Conservation (phyloP, 2,329 filamentous ascomycete species). For the Fusarium tjaetaba region DNA sequence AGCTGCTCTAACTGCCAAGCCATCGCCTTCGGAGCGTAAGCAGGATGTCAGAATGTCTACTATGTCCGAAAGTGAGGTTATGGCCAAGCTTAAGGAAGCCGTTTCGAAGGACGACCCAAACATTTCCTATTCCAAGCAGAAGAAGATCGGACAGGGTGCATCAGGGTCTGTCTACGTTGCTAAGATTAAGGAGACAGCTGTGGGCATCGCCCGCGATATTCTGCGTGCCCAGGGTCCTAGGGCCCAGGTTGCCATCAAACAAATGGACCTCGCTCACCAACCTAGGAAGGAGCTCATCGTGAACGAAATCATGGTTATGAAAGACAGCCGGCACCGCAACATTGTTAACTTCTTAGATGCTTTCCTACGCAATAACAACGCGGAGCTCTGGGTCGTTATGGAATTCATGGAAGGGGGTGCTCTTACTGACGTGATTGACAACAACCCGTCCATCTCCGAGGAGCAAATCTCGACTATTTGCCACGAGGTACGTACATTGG, state of each 20-base stretch:
- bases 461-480: conserved; percentile 99
- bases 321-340: conserved; percentile 96
- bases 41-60: conserved; percentile 98
- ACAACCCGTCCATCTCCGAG: conserved; percentile 92
- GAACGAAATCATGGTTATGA: conserved; percentile 99
- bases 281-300: conserved; percentile 98
- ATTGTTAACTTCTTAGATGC: conserved; percentile 99
- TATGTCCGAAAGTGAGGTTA: conserved; percentile 97
- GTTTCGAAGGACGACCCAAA: conserved; percentile 96
- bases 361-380: conserved; percentile 92
- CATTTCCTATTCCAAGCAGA: conserved; percentile 97
- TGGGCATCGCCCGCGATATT: conserved; percentile 84
- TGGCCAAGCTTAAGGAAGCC: conserved; percentile 92
- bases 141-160: conserved; percentile 98
- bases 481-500: conserved; percentile 75
- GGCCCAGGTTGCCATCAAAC: conserved; percentile 97
- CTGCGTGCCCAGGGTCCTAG: conserved; percentile 81
- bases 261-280: conserved; percentile 98
- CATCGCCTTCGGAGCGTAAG: conserved; percentile 74
- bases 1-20: conserved; percentile 86
- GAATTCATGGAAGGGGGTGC: conserved; percentile 99
- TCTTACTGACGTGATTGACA: conserved; percentile 97
- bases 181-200: conserved; percentile 88
- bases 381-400: conserved; percentile 99
- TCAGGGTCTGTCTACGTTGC: conserved; percentile 98